A percentile compares a stretch with the other conserved stretches of the same genome.
Evolutionary conservation across 495 filamentous ascomycete genomes (phyloP).

Genomic region (Cudoniella acicularis): DNA sequence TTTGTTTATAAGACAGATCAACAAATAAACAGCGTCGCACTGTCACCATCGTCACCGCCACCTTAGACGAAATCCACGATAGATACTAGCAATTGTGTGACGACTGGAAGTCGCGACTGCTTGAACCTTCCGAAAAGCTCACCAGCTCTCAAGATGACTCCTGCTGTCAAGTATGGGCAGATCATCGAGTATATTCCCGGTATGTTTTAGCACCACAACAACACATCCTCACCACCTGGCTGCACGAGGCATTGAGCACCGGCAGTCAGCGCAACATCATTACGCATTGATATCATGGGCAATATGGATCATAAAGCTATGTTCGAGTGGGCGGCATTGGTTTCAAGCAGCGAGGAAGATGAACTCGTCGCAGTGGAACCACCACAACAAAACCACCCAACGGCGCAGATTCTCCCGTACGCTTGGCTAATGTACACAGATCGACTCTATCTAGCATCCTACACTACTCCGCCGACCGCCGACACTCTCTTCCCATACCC

Average conservation of each 20-base stretch:
- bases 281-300: constrained; percentile 6
- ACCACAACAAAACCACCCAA: neutral
- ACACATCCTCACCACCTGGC: neutral
- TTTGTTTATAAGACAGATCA: constrained; percentile 10
- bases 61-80: neutral
- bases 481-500: constrained; percentile 86
- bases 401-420: constrained; percentile 5
- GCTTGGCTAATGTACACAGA: constrained; percentile 50
- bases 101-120: constrained; percentile 15
- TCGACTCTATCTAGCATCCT: constrained; percentile 91
- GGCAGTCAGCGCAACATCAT: constrained; percentile 14
- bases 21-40: constrained; percentile 10
- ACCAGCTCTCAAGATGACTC: constrained; percentile 23
- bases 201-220: constrained; percentile 27
- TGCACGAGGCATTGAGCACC: constrained; percentile 10
- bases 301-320: constrained; percentile 12
- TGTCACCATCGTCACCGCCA: neutral
- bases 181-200: constrained; percentile 58
- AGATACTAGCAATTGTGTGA: neutral
- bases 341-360: neutral
- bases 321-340: constrained; percentile 2
- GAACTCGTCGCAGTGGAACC: neutral
- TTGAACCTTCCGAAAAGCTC: neutral
- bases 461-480: constrained; percentile 73
- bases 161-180: constrained; percentile 39